Evolutionary conservation across 192 early-diverging fungal genomes (phyloP), one percentile per base, ranked within the genome.

Genomic region (Coemansia sp.): DNA sequence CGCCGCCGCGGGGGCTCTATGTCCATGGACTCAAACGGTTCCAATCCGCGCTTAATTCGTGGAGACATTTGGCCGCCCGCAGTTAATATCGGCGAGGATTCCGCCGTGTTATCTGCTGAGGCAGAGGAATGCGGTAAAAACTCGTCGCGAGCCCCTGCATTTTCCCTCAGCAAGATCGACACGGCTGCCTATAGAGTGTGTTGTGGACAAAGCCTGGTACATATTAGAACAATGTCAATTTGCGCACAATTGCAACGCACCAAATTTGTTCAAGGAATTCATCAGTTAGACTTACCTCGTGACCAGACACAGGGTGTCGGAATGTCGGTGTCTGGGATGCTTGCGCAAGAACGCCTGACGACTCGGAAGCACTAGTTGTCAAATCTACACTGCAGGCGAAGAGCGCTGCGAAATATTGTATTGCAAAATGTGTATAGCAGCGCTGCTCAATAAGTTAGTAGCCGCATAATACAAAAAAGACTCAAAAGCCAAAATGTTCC

Each of bases 1-100:
- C 74, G 60, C 51, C 69, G 68, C 35, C 69, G 62, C 14, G 74
- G 74, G 11, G 69, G 69, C 49, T 77, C 74, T 49, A 77, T 64
- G 21, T 77, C 74, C 74, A 77, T 77, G 7, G 54, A 11, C 19
- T 77, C 74, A 45, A 54, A 54, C 1, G 31, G 14, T 2, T 77
- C 74, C 10, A 77, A 42, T 0, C 33, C 24, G 4, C 74, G 64
- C 54, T 77, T 77, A 8, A 8, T 38, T 5, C 53, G 53, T 7
- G 8, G 11, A 18, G 53, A 7, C 23, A 32, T 27, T 23, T 25
- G 50, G 11, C 5, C 16, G 30, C 16, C 18, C 7, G 42, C 19
- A 19, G 19, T 19, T 19, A n/a, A 19, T 8, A 19, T 44, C 6
- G 16, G 18, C 42, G 19, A 19, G 42, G 7, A 19, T 7, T 21